A percentile compares a stretch with the other conserved stretches of the same genome.
Conservation (phyloP, 495 filamentous ascomycete species). For the Aspergillus panamensis region DNA sequence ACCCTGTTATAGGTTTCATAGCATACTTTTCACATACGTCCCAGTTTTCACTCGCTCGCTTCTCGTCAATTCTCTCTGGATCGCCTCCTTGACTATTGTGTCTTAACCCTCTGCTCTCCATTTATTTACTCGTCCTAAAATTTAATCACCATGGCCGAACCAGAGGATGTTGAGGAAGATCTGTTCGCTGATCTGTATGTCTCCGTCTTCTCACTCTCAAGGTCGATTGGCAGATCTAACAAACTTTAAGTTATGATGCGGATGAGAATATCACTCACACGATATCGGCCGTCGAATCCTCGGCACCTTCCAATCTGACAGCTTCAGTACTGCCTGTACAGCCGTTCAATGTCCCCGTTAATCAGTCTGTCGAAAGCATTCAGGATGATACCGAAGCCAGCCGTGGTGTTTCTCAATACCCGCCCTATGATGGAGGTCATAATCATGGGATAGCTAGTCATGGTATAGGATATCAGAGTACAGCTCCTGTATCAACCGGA, state of each 20-base stretch:
- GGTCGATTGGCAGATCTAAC: conserved; percentile 4
- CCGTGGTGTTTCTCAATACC: conserved; percentile 34
- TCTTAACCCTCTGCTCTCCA: background rate
- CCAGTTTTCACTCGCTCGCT: background rate
- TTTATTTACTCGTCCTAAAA: background rate
- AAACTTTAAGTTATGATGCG: conserved; percentile 71
- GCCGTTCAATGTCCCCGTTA: conserved; percentile 22
- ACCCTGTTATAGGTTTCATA: background rate
- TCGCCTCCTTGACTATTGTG: background rate
- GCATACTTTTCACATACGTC: background rate
- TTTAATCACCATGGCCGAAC: conserved; percentile 65
- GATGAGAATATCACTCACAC: conserved; percentile 59
- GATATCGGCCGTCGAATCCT: conserved; percentile 31
- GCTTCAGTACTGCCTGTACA: conserved; percentile 23
- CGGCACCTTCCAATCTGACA: conserved; percentile 29
- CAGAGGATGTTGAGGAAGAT: conserved; percentile 92
- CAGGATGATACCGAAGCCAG: conserved; percentile 40
- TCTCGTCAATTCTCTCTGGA: background rate
- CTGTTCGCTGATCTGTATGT: conserved; percentile 96
- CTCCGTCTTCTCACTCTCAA: background rate
- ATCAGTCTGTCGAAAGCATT: conserved; percentile 33
- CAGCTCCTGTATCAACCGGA: conserved; percentile 27
- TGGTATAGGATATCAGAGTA: conserved; percentile 43
- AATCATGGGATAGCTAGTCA: conserved; percentile 64
- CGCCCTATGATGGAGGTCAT: conserved; percentile 49